A percentile compares a stretch with the other conserved stretches of the same genome.
These are phyloP conservation scores for Diaporthe vexans DNA, from an alignment of 2,329 filamentous ascomycete species.

Conservation along the genomic window DNA sequence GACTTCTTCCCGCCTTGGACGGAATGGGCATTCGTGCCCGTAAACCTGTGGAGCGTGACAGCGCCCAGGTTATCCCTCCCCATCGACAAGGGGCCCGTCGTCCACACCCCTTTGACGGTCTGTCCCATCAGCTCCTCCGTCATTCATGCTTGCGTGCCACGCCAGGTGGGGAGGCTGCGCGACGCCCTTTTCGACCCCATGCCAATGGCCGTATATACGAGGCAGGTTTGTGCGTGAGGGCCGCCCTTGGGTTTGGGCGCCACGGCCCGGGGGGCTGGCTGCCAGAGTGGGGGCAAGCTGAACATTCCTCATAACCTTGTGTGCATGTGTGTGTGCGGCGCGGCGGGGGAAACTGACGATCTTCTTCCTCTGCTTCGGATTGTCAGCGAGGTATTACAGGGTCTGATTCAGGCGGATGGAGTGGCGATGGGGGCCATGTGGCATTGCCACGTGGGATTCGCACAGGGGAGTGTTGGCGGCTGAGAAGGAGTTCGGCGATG, in stretches of 20 bases:
- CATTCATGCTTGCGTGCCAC: background rate
- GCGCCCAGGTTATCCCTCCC: background rate
- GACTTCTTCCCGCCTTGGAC: background rate
- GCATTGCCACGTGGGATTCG: slow-evolving; percentile 12
- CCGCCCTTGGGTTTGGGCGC: background rate
- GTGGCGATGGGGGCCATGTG: slow-evolving; percentile 2
- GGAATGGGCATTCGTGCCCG: background rate
- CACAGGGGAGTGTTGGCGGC: slow-evolving; percentile 12
- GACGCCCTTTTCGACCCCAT: background rate
- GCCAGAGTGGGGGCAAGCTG: background rate
- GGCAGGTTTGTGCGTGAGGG: background rate
- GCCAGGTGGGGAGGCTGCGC: background rate
- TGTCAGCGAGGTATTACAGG: slow-evolving; percentile 10
- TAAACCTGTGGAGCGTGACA: background rate
- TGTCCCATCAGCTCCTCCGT: background rate
- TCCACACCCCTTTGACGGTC: background rate
- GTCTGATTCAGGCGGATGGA: slow-evolving; percentile 11
- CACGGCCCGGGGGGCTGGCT: background rate
- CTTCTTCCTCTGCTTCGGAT: background rate
- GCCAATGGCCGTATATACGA: background rate
- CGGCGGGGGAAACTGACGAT: background rate
- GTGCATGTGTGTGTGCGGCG: background rate
- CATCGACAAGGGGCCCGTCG: background rate
- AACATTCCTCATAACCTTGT: background rate
- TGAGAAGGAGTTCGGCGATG: background rate